Evolutionary conservation across 768 basidiomycete genomes (phyloP), one percentile per base, ranked within the genome.

Genomic region (Pholiota conissans): DNA sequence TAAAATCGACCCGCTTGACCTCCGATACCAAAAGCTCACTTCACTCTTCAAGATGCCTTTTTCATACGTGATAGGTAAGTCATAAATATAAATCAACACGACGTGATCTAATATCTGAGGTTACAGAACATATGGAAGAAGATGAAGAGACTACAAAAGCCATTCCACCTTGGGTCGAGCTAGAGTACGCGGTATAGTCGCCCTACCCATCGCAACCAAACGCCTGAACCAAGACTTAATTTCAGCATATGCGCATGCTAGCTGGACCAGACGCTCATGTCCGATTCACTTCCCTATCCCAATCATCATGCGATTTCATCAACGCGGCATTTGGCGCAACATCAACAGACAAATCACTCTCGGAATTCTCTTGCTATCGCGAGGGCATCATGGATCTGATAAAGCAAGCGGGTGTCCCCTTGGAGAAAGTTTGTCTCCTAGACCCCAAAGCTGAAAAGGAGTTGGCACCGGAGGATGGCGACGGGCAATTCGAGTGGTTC

Each of bases 61-160:
- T 62, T 73, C 74, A 57, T 88, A 84, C 69, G 80, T 83, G 50
- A 86, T 87, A 49, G 86, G 85, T 84, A 64, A 16, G 57, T n/a
- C n/a, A n/a, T n/a, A n/a, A n/a, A n/a, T 58, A 54, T 40, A 5
- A 37, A 28, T 29, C 3, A 8, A 32, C 20, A 5, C 14, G 3
- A 7, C 14, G 9, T 46, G 32, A 24, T n/a, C 7, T 56, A 5
- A 57, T 55, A 56, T 39, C 35, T 57, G 57, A 59, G n/a, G 14
- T 20, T 56, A n/a, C 16, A 93, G 94, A 95, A 62, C 93, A 95
- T 68, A 94, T 98, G 90, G 95, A 98, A 69, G 93, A 95, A 49
- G 95, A 98, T 68, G 95, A 95, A 58, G 78, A 82, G 13, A 82
- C 82, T 0, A 77, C 85, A 0, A 84, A 81, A 62, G 79, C 89